Evolutionary conservation across 306 rosid species (phyloP).

Genomic region (Dalbergia cochinchinensis): DNA sequence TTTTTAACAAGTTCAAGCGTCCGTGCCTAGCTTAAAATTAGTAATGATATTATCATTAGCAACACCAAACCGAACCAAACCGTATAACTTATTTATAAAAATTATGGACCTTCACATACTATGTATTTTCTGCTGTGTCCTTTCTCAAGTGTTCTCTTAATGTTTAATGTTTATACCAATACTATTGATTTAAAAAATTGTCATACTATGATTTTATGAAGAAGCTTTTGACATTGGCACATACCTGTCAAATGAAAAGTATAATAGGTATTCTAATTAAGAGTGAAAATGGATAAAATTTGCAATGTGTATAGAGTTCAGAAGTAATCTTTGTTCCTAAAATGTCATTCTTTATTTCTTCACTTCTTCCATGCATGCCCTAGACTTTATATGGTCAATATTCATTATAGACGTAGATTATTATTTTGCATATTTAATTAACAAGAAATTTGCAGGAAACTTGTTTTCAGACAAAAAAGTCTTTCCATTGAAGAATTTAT

Average conservation of each 20-base stretch:
- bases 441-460: background rate
- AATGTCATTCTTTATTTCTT: conserved; percentile 18
- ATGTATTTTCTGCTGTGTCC: too few relatives aligned
- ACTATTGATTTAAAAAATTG: background rate
- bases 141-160: background rate
- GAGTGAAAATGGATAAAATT: conserved; percentile 5
- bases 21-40: background rate
- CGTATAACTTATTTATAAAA: background rate
- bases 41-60: background rate
- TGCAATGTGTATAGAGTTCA: conserved; percentile 4
- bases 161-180: background rate
- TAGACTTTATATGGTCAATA: conserved; percentile 8
- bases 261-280: background rate
- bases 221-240: background rate
- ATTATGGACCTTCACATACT: background rate
- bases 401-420: background rate
- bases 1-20: background rate
- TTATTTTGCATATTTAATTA: background rate
- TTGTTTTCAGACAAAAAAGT: background rate
- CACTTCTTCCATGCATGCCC: background rate
- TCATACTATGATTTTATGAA: background rate
- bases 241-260: background rate
- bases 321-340: conserved; percentile 13
- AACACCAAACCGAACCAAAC: background rate
- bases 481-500: background rate